Evolutionary conservation across 495 filamentous ascomycete genomes (phyloP).

Genomic region (Aspergillus taichungensis): DNA sequence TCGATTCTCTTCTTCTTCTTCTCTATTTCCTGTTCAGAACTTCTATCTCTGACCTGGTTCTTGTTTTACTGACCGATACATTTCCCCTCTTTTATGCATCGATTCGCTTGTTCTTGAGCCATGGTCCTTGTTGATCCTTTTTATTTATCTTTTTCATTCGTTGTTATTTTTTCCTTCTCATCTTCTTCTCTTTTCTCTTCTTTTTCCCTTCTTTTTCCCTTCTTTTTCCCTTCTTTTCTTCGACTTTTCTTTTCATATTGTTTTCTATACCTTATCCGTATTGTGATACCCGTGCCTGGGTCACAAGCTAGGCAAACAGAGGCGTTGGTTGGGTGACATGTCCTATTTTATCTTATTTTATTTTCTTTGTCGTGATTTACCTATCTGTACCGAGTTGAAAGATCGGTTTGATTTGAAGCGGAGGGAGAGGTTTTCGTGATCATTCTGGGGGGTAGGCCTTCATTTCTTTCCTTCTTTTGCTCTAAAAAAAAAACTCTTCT

Average conservation of each 20-base stretch:
- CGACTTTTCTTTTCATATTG: neutral
- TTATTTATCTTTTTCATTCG: neutral
- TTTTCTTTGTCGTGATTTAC: neutral
- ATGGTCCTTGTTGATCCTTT: neutral
- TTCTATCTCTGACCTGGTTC: no score
- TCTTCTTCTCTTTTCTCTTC: conserved; percentile 9
- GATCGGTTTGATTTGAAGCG: no score
- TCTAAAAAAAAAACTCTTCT: no score
- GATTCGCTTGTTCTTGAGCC: neutral
- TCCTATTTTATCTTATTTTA: conserved; percentile 2
- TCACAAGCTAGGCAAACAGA: conserved; percentile 22
- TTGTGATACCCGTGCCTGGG: conserved; percentile 26
- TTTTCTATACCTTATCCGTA: conserved; percentile 8
- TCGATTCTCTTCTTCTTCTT: conserved; percentile 21
- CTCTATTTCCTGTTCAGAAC: conserved; percentile 5
- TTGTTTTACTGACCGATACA: conserved; percentile 8
- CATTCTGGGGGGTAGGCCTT: no score
- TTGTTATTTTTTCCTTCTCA: conserved; percentile 6
- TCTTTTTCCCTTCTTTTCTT: neutral
- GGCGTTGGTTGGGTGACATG: conserved; percentile 16
- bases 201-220: conserved; percentile 8
- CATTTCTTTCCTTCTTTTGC: no score
- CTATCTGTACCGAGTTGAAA: neutral
- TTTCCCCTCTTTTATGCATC: conserved; percentile 1
- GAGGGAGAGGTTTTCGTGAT: no score